Evolutionary conservation across 2,329 filamentous ascomycete genomes (phyloP).

Genomic region (Trichoderma atrobrunneum): DNA sequence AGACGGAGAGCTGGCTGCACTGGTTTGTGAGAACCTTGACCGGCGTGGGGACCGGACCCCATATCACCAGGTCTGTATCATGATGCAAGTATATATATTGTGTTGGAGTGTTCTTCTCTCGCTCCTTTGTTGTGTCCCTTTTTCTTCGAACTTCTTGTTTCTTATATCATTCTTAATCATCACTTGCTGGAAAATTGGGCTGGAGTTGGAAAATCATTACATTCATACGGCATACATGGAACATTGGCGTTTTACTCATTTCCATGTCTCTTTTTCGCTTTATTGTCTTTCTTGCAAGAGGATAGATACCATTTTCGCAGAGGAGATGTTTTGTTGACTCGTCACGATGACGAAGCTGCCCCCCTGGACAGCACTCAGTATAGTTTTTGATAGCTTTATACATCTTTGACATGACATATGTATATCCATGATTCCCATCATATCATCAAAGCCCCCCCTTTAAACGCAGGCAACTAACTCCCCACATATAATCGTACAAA

Average conservation of each 20-base stretch:
- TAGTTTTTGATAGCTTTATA: conserved; percentile 24
- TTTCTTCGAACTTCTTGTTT: neutral
- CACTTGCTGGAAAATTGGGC: neutral
- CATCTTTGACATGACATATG: conserved; percentile 23
- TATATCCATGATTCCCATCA: conserved; percentile 17
- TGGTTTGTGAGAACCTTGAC: conserved; percentile 63
- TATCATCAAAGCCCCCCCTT: neutral
- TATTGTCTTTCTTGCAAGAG: conserved; percentile 15
- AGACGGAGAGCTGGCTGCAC: conserved; percentile 61
- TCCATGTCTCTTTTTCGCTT: neutral
- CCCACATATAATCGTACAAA: conserved; percentile 18
- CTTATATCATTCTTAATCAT: neutral
- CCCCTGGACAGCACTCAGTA: conserved; percentile 17
- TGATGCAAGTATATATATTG: conserved; percentile 19
- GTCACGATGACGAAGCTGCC: conserved; percentile 25
- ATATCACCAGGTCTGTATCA: conserved; percentile 42
- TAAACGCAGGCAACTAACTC: neutral
- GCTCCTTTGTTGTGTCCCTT: neutral
- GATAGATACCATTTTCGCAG: conserved; percentile 21
- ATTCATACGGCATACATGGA: conserved; percentile 12
- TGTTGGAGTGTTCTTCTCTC: conserved; percentile 20
- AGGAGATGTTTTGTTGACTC: conserved; percentile 21
- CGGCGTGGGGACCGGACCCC: conserved; percentile 58
- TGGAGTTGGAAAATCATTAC: conserved; percentile 9
- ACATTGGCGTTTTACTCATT: conserved; percentile 22